These are phyloP conservation scores for Pestalotiopsis fici DNA, from an alignment of 2,329 filamentous ascomycete species.

Conservation along the genomic window DNA sequence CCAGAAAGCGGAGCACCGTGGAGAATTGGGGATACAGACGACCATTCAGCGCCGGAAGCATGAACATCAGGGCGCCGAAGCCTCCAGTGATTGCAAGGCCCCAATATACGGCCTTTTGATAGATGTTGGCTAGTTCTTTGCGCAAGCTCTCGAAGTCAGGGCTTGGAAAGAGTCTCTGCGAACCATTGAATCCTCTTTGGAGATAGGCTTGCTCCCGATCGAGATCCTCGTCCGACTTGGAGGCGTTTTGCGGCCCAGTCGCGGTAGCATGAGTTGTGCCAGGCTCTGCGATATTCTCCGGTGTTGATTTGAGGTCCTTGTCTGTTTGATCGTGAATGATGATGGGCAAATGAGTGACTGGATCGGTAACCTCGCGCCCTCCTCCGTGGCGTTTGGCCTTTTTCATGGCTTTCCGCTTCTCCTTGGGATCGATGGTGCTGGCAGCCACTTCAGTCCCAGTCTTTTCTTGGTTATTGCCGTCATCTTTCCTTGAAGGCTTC, in stretches of 20 bases:
- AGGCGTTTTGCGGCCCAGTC: constrained; percentile 37
- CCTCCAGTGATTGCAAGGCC: constrained; percentile 35
- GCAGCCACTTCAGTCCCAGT: constrained; percentile 37
- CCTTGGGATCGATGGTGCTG: constrained; percentile 41
- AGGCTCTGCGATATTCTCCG: constrained; percentile 34
- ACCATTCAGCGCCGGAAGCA: constrained; percentile 21
- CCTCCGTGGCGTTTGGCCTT: constrained; percentile 43
- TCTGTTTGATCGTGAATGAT: constrained; percentile 69
- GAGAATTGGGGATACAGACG: constrained; percentile 16
- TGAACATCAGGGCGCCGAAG: constrained; percentile 21
- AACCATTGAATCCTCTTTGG: constrained; percentile 40
- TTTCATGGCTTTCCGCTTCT: constrained; percentile 51
- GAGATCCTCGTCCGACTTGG: constrained; percentile 41
- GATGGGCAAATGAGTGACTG: constrained; percentile 70
- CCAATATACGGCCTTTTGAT: constrained; percentile 35
- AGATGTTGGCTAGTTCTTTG: constrained; percentile 29
- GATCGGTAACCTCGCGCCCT: constrained; percentile 70
- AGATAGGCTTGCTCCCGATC: constrained; percentile 33
- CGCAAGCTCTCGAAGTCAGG: constrained; percentile 46
- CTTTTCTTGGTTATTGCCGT: constrained; percentile 23
- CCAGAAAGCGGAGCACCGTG: constrained; percentile 19
- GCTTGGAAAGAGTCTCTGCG: constrained; percentile 47
- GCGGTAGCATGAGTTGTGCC: constrained; percentile 37
- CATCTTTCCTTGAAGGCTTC: constrained; percentile 7
- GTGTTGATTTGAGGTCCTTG: constrained; percentile 52